These are phyloP conservation scores for Cryptococcus depauperatus DNA, from an alignment of 1,284 basidiomycete species.

Conservation along the genomic window DNA sequence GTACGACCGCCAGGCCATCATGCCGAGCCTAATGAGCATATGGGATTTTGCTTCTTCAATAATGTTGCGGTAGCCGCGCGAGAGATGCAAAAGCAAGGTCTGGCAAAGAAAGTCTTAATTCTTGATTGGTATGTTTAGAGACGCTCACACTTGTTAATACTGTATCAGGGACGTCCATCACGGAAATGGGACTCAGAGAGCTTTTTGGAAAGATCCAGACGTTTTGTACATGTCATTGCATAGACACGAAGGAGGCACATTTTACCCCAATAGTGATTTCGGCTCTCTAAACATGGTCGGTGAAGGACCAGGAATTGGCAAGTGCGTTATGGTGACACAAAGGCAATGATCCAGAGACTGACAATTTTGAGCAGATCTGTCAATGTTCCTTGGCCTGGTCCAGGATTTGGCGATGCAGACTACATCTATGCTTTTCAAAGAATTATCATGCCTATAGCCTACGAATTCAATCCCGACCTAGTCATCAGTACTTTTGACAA, in stretches of 20 bases:
- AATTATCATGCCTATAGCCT: constrained; percentile 92
- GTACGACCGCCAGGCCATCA: constrained; percentile 97
- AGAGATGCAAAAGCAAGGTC: constrained; percentile 62
- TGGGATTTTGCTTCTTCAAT: constrained; percentile 99
- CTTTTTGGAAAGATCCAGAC: constrained; percentile 82
- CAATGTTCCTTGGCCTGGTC: constrained; percentile 89
- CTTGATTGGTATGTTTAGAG: constrained; percentile 72
- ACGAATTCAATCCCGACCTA: constrained; percentile 91
- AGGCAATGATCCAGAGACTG: neutral
- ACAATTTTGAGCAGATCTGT: constrained; percentile 56
- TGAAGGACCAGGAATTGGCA: constrained; percentile 71
- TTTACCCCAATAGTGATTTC: constrained; percentile 88
- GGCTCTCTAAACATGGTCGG: constrained; percentile 81
- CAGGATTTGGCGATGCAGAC: constrained; percentile 87
- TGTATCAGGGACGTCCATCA: constrained; percentile 87
- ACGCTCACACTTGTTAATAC: constrained; percentile 2
- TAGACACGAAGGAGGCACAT: constrained; percentile 80
- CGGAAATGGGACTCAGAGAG: constrained; percentile 93
- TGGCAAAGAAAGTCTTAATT: constrained; percentile 74
- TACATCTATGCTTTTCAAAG: constrained; percentile 95
- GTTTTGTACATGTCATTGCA: constrained; percentile 96
- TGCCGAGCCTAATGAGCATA: constrained; percentile 92
- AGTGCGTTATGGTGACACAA: constrained; percentile 51
- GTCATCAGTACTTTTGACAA: constrained; percentile 93
- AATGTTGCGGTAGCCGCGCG: constrained; percentile 89